These are phyloP conservation scores for Plectranthus barbatus DNA, from an alignment of 257 asterid genomes.

Conservation along the genomic window DNA sequence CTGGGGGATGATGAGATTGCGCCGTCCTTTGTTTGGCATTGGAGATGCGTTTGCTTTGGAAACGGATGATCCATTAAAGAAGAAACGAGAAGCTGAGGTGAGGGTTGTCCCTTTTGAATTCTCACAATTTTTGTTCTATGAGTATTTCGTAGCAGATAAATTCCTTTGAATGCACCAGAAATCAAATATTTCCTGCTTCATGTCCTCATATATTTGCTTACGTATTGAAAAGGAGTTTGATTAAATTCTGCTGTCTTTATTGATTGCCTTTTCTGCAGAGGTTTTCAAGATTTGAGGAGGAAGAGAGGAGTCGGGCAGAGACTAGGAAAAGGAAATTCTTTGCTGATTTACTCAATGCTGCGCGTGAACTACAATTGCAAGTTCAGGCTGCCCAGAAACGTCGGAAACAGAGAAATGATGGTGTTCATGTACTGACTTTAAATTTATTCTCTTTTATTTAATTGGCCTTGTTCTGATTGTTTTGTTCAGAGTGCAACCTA, in stretches of 20 bases:
- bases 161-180: too few species aligned
- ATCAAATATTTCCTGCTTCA: too few species aligned
- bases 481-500: background rate
- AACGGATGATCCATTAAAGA: slow-evolving; percentile 84
- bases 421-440: slow-evolving; percentile 58
- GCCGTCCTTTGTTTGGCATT: slow-evolving; percentile 78
- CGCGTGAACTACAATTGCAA: slow-evolving; percentile 89
- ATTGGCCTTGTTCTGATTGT: background rate
- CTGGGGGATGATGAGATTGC: slow-evolving; percentile 96
- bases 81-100: slow-evolving; percentile 95
- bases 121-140: background rate
- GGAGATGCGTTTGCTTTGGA: slow-evolving; percentile 92
- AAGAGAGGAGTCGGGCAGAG: slow-evolving; percentile 76
- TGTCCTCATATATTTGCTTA: background rate
- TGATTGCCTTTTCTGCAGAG: slow-evolving; percentile 48
- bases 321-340: slow-evolving; percentile 81
- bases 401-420: slow-evolving; percentile 89
- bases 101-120: background rate
- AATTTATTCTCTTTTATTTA: background rate
- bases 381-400: slow-evolving; percentile 89
- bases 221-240: background rate
- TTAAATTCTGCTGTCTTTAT: slow-evolving; percentile 5
- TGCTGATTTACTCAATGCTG: slow-evolving; percentile 80
- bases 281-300: slow-evolving; percentile 84
- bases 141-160: background rate